These are phyloP conservation scores for Botrytis porri DNA, from an alignment of 2,329 filamentous ascomycete genomes.

Conservation along the genomic window DNA sequence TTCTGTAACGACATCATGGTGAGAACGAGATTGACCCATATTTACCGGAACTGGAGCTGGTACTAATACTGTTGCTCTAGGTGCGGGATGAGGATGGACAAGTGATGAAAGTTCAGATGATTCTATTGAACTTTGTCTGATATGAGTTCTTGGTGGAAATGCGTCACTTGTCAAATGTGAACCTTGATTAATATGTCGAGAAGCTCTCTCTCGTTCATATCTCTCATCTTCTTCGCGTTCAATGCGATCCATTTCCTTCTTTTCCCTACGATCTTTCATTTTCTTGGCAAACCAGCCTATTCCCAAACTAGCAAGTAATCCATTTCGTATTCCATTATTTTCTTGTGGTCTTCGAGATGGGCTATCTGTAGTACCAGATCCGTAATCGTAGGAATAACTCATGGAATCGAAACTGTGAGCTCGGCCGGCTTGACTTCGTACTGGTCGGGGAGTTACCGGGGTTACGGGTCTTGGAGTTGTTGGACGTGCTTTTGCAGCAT, in stretches of 20 bases:
- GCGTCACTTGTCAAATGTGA: conserved; percentile 69
- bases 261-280: conserved; percentile 56
- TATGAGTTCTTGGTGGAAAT: conserved; percentile 43
- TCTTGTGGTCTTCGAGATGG: conserved; percentile 50
- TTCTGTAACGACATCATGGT: conserved; percentile 38
- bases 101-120: conserved; percentile 37
- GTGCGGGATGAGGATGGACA: conserved; percentile 37
- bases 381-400: conserved; percentile 43
- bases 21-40: conserved; percentile 40
- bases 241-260: conserved; percentile 39
- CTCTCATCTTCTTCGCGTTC: conserved; percentile 42
- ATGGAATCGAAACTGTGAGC: conserved; percentile 52
- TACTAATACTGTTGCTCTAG: conserved; percentile 42
- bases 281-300: conserved; percentile 67
- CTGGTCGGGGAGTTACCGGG: conserved; percentile 38
- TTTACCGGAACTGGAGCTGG: conserved; percentile 28
- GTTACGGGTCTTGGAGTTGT: conserved; percentile 25
- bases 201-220: conserved; percentile 56
- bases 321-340: conserved; percentile 40
- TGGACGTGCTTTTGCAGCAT: conserved; percentile 45
- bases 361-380: conserved; percentile 50
- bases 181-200: conserved; percentile 51
- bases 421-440: conserved; percentile 45
- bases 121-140: conserved; percentile 40
- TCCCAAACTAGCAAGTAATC: conserved; percentile 59